Percentiles rank a stretch among this genome's conserved stretches.
Conservation (phyloP, 2,329 filamentous ascomycete genomes). For the Diaporthe amygdali region DNA sequence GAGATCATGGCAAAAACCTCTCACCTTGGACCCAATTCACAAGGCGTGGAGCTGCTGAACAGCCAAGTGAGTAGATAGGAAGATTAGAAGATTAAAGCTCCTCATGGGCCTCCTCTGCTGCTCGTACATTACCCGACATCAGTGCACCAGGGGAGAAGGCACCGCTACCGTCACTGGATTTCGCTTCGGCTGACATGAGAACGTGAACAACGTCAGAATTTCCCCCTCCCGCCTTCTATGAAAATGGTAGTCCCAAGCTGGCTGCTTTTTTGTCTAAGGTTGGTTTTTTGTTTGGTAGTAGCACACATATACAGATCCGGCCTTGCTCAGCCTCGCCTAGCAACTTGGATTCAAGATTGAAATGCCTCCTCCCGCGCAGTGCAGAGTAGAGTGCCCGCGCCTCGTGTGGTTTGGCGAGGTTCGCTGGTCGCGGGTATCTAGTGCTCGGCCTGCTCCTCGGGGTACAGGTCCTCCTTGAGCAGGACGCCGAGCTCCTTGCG, state of each 20-base stretch:
- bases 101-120: neutral
- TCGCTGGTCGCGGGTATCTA: constrained; percentile 16
- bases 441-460: constrained; percentile 58
- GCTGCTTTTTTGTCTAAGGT: constrained; percentile 19
- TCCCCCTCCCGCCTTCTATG: constrained; percentile 14
- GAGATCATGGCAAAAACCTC: neutral
- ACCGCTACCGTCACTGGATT: neutral
- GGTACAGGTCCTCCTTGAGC: constrained; percentile 93
- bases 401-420: neutral
- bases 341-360: neutral
- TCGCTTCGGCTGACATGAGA: constrained; percentile 2
- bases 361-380: neutral
- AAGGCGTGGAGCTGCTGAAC: neutral
- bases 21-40: neutral
- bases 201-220: constrained; percentile 16
- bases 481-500: constrained; percentile 91
- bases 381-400: neutral
- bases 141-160: neutral
- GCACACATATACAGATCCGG: constrained; percentile 25
- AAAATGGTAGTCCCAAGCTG: constrained; percentile 19
- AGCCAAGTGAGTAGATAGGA: neutral
- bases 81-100: neutral
- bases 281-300: constrained; percentile 14
- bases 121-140: neutral
- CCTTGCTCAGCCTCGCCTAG: neutral